Conservation (phyloP, 805 yeast genomes). For the Helenozyma rhizophorensis region DNA sequence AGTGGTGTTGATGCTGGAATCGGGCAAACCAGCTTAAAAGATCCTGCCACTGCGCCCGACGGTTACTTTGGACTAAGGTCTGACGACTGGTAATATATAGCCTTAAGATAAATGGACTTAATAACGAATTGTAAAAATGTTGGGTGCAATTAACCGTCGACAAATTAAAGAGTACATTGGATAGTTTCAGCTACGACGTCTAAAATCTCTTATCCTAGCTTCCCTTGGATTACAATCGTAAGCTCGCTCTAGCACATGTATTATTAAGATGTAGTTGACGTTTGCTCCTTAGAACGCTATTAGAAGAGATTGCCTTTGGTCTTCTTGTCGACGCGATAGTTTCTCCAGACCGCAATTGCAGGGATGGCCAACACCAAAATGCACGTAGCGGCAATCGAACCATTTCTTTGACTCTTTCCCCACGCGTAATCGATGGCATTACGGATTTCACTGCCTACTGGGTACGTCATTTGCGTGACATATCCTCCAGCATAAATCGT, state of each 20-base stretch:
- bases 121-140: no score
- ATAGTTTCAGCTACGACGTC: no score
- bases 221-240: no score
- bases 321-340: conserved; percentile 18
- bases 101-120: no score
- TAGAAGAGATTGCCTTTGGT: conserved; percentile 2
- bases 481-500: conserved; percentile 19
- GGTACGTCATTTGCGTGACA: conserved; percentile 16
- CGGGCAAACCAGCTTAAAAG: neutral
- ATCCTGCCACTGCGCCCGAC: conserved; percentile 17
- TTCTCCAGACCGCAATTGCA: conserved; percentile 22
- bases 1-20: conserved; percentile 33
- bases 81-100: conserved; percentile 16
- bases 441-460: conserved; percentile 19
- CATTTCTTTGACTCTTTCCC: conserved; percentile 19
- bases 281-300: no score
- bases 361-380: conserved; percentile 19
- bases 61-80: conserved; percentile 37
- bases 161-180: no score
- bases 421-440: conserved; percentile 22
- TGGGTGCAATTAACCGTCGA: no score
- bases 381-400: conserved; percentile 20
- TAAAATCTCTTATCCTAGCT: no score
- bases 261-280: no score
- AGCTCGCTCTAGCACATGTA: no score